phyloP scores from a whole-genome alignment of 2,329 filamentous ascomycete species.

The Tolypocladium capitatum region DNA sequence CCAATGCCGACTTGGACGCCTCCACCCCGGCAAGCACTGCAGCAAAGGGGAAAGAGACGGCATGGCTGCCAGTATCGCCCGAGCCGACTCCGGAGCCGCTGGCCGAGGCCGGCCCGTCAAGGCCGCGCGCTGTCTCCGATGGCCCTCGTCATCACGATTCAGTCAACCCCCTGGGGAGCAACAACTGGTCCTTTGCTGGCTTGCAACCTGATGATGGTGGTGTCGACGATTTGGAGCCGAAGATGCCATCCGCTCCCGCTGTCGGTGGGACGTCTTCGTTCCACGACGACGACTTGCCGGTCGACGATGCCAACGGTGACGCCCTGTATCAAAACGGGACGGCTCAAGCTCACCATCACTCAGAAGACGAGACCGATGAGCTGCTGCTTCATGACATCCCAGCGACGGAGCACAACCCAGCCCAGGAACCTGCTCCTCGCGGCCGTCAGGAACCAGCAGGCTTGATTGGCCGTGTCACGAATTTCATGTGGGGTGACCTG shows the following conservation, averaged over 20 bases:
- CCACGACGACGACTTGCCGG: neutral
- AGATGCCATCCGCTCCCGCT: neutral
- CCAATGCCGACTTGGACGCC: neutral
- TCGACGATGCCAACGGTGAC: neutral
- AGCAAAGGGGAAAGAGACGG: constrained; percentile 15
- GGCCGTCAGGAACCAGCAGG: constrained; percentile 9
- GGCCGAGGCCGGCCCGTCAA: constrained; percentile 10
- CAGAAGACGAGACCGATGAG: constrained; percentile 2
- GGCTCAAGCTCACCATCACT: neutral
- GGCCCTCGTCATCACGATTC: constrained; percentile 31
- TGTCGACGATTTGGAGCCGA: constrained; percentile 1
- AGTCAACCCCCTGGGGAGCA: constrained; percentile 42
- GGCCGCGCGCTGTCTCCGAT: constrained; percentile 44
- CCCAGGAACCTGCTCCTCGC: constrained; percentile 2
- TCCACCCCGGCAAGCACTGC: neutral
- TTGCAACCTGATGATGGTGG: constrained; percentile 17
- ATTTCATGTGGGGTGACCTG: constrained; percentile 51
- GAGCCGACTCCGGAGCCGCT: constrained; percentile 4
- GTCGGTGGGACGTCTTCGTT: neutral
- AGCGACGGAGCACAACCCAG: constrained; percentile 4
- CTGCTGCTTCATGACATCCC: neutral
- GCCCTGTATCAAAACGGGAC: too few species aligned
- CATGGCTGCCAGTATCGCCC: constrained; percentile 3
- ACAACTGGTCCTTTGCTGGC: constrained; percentile 45
- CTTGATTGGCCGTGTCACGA: constrained; percentile 26